phyloP scores from a whole-genome alignment of 1,284 basidiomycete species.

The Phlebopus sp. region DNA sequence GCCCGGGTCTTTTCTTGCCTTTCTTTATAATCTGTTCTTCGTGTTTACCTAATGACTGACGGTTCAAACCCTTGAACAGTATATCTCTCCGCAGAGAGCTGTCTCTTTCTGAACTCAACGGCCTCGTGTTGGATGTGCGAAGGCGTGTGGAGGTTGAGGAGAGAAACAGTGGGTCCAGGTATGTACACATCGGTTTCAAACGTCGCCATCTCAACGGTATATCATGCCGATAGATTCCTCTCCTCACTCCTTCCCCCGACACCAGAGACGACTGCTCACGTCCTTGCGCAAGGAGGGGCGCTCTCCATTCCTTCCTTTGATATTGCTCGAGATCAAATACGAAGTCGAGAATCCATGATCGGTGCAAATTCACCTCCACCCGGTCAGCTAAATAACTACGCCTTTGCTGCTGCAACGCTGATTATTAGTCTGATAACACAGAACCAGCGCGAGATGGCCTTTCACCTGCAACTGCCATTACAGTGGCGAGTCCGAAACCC shows the following conservation, averaged over 20 bases:
- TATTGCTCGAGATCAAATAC: constrained; percentile 5
- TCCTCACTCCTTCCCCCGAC: constrained; percentile 72
- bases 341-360: neutral
- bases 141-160: constrained; percentile 70
- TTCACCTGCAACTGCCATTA: constrained; percentile 17
- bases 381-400: constrained; percentile 8
- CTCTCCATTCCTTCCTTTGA: constrained; percentile 26
- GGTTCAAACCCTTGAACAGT: constrained; percentile 34
- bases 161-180: constrained; percentile 52
- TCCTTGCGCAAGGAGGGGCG: constrained; percentile 65
- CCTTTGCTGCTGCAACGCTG: neutral
- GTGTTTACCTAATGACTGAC: neutral
- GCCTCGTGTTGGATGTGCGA: constrained; percentile 68
- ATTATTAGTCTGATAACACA: neutral
- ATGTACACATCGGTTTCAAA: constrained; percentile 15
- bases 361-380: neutral
- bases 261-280: constrained; percentile 62
- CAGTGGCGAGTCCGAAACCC: constrained; percentile 14
- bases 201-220: neutral
- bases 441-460: constrained; percentile 2
- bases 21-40: constrained; percentile 10
- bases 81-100: constrained; percentile 79
- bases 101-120: constrained; percentile 62
- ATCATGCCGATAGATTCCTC: constrained; percentile 52
- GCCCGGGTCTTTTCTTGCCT: no score